phyloP scores from a whole-genome alignment of 768 basidiomycete species.

The Paxillus ammoniavirescens region DNA sequence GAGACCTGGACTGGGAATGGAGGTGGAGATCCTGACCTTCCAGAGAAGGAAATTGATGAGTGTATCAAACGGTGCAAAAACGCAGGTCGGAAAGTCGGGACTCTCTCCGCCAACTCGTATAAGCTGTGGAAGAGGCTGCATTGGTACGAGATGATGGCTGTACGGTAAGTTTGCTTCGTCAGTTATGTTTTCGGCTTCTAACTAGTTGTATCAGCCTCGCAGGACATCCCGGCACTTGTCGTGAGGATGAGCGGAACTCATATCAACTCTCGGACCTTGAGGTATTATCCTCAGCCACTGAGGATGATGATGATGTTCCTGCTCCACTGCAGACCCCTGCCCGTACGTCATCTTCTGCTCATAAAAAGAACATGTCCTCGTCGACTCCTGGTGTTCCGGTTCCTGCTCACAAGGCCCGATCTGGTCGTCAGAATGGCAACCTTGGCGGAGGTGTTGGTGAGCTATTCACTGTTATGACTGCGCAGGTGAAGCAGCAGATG shows the following conservation, averaged over 20 bases:
- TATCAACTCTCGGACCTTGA: neutral
- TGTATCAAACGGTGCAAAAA: neutral
- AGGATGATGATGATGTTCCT: neutral
- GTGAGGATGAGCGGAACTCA: neutral
- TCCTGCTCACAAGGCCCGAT: neutral
- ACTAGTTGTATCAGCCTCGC: neutral
- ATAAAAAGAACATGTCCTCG: neutral
- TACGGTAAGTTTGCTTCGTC: neutral
- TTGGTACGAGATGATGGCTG: neutral
- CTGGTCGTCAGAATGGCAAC: neutral
- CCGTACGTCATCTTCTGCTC: neutral
- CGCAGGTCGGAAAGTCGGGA: neutral
- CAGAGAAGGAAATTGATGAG: neutral
- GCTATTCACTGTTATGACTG: neutral
- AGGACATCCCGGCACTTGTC: neutral
- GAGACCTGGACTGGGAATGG: slow-evolving; percentile 1
- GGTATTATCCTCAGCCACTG: neutral
- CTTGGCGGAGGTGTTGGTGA: neutral
- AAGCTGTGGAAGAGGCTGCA: neutral
- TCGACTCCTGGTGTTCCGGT: neutral
- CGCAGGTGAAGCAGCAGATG: neutral
- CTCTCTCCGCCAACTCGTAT: neutral
- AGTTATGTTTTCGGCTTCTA: neutral
- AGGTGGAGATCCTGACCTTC: slow-evolving; percentile 1
- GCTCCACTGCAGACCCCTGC: neutral